Evolutionary conservation across 805 yeast species (phyloP), one percentile per base, ranked within the genome.

Genomic region (Starmera caribaea): DNA sequence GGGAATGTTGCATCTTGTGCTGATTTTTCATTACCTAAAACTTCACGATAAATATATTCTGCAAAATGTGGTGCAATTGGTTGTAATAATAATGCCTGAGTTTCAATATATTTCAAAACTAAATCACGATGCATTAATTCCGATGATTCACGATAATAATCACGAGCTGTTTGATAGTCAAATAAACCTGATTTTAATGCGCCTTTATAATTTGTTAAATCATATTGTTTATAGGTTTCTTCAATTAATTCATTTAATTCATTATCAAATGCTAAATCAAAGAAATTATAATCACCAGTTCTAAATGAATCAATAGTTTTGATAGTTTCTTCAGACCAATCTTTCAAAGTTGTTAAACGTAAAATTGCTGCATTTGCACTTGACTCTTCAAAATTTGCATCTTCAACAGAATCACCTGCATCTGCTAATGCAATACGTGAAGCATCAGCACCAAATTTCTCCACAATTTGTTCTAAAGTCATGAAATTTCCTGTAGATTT

Each of bases 41-140:
- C 69, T 49, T 90, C 97, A 57, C 82, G 76, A 74, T 85, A 87
- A 42, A 90, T 68, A 66, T 77, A 86, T 52, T 92, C 98, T 48
- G 92, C 79, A 61, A 90, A 88, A 63, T 92, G 98, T 37, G 98
- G 97, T 34, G 97, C 94, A 51, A 92, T 69, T 46, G 98, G 98
- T 14, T 95, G 78, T 50, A 92, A 66, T 59, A 89, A 63, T 51
- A 92, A 71, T 15, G 81, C 81, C 69, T 92, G 98, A 28, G 77
- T 66, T 64, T 88, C 95, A 51, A 92, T 84, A 60, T 87, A 92
- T 52, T 81, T 78, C 48, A 76, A 55, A 32, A 87, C 81, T 47
- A 92, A 72, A 53, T 85, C 95, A 50, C 69, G 74, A 68, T 86
- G 95, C 95, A 92, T 86, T 30, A 67, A 67, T 17, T 63, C 61